Conservation (phyloP, 192 early-diverging fungal species). For the Backusella australiensis region DNA sequence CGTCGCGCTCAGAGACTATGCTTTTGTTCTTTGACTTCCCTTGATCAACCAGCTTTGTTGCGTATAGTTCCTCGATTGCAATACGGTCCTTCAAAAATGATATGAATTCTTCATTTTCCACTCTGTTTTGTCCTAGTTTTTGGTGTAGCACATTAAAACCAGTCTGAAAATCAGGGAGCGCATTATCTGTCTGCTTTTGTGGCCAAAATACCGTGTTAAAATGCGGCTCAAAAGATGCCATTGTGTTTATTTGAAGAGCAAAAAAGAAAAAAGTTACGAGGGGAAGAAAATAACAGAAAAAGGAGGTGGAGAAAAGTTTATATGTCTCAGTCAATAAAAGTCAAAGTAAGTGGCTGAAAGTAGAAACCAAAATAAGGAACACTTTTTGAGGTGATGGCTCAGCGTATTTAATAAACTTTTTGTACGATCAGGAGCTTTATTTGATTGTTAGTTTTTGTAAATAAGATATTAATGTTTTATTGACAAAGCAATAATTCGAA, state of each 20-base stretch:
- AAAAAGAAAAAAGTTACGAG: not conserved
- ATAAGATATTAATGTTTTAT: too few relatives aligned
- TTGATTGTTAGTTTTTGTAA: too few relatives aligned
- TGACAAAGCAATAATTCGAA: too few relatives aligned
- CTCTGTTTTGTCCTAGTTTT: constrained; percentile 48
- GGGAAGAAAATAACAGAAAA: not conserved
- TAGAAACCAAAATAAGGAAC: too few relatives aligned
- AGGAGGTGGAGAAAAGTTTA: not conserved
- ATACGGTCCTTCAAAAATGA: constrained; percentile 50
- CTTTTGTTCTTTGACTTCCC: constrained; percentile 19
- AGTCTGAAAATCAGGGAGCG: constrained; percentile 40
- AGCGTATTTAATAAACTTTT: too few relatives aligned
- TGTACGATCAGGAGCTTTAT: too few relatives aligned
- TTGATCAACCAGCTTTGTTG: constrained; percentile 33
- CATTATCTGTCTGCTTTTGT: constrained; percentile 19
- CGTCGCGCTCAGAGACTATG: constrained; percentile 48
- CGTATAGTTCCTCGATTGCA: constrained; percentile 44
- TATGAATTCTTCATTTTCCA: constrained; percentile 57
- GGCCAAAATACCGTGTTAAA: constrained; percentile 39
- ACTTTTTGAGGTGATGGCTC: too few relatives aligned
- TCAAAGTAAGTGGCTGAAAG: too few relatives aligned
- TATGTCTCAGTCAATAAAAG: too few relatives aligned
- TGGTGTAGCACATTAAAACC: constrained; percentile 48
- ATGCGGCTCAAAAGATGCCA: constrained; percentile 5
- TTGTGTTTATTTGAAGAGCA: not conserved